A percentile compares a stretch with the other conserved stretches of the same genome.
These are phyloP conservation scores for Trichoderma oligosporum DNA, from an alignment of 2,329 filamentous ascomycete genomes.

Conservation along the genomic window DNA sequence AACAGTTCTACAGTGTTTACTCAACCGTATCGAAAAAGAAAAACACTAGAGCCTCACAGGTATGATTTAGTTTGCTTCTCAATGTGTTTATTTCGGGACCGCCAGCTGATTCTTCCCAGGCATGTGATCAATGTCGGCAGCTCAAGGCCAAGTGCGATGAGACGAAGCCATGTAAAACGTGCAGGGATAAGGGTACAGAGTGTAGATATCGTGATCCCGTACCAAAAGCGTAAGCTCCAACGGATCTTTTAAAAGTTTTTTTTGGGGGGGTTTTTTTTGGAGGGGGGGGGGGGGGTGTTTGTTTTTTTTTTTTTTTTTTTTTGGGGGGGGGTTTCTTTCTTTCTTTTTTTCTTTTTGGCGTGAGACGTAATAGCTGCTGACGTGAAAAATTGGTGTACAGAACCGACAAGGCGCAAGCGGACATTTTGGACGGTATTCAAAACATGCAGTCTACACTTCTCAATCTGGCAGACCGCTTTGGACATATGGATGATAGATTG, in stretches of 20 bases:
- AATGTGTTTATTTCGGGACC: not conserved
- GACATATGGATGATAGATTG: slow-evolving; percentile 37
- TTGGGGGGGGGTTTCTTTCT: no score
- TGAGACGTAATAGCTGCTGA: not conserved
- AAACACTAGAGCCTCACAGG: slow-evolving; percentile 63
- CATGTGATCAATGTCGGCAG: slow-evolving; percentile 84
- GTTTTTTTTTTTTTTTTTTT: no score
- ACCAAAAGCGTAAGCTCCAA: slow-evolving; percentile 72
- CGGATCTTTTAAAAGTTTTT: not conserved
- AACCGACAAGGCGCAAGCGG: slow-evolving; percentile 57
- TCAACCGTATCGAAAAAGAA: slow-evolving; percentile 49
- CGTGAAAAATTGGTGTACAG: slow-evolving; percentile 29
- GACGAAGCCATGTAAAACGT: slow-evolving; percentile 77
- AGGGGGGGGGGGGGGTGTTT: no score
- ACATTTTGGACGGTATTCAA: slow-evolving; percentile 55
- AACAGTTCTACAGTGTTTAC: slow-evolving; percentile 42
- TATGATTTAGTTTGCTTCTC: slow-evolving; percentile 28
- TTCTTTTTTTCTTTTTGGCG: not conserved
- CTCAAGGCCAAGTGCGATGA: slow-evolving; percentile 92
- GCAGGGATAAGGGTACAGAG: slow-evolving; percentile 76
- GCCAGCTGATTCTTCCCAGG: slow-evolving; percentile 48
- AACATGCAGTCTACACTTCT: slow-evolving; percentile 39
- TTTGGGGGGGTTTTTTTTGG: no score
- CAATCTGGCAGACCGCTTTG: slow-evolving; percentile 37
- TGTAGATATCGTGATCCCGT: slow-evolving; percentile 90